A percentile compares a stretch with the other conserved stretches of the same genome.
Evolutionary conservation across 2,329 filamentous ascomycete species (phyloP).

Genomic region (Emergomyces orientalis): DNA sequence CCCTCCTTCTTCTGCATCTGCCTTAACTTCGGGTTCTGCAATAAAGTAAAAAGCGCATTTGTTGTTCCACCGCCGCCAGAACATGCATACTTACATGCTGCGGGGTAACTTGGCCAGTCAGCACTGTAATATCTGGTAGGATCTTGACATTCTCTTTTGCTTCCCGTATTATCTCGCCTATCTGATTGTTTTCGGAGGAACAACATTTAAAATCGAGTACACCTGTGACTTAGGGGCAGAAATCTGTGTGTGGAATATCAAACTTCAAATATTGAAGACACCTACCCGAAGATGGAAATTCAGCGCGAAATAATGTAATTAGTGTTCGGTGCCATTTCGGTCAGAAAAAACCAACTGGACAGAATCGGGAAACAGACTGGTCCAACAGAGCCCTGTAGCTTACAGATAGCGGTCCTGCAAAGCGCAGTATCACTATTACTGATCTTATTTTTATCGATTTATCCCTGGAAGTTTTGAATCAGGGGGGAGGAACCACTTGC

Average conservation of each 20-base stretch:
- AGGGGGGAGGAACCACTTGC: not conserved
- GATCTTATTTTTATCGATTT: not conserved
- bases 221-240: not conserved
- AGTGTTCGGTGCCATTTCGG: not conserved
- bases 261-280: not conserved
- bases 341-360: not conserved
- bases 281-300: not conserved
- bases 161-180: not conserved
- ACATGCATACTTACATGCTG: not conserved
- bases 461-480: not conserved
- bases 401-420: not conserved
- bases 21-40: not conserved
- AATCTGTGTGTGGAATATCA: not conserved
- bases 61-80: not conserved
- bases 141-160: not conserved
- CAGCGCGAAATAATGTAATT: not conserved
- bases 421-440: not conserved
- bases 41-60: not conserved
- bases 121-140: not conserved
- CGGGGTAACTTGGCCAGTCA: not conserved
- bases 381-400: not conserved
- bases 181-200: not conserved
- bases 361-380: not conserved
- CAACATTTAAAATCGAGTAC: not conserved
- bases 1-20: not conserved